Base-by-base conservation (phyloP, 1,284 basidiomycete species). In the Leccinum fuscescens region DNA sequence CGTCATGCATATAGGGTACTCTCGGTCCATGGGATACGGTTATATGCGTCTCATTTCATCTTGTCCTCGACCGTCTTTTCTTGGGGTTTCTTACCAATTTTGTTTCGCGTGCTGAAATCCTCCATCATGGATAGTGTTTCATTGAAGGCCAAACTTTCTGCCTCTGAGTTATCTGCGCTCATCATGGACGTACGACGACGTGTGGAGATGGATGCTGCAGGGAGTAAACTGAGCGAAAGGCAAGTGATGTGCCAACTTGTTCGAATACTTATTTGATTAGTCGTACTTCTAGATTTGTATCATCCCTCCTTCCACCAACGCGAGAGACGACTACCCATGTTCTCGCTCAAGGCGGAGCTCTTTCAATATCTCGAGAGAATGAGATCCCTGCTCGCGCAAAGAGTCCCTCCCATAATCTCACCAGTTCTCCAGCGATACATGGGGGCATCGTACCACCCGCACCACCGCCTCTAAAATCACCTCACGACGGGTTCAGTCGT, bases 141-240 rank as follows among this genome's bases (percentile, higher is more conserved):
- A 0, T 76, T 96, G 39, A 95, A 95, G 73, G 80, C 84, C 0
- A 88, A 87, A 64, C 76, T 95, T 15, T 81, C 85, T 1, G 77
- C 81, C 8, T 77, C 81, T 33, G 94, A 96, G 65, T 69, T 95
- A 1, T 83, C 86, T 65, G 75, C 82, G 9, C 79, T 93, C 0
- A 74, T 95, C 11, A 75, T 79, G 61, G 86, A 92, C 62, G 87
- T 94, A 24, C 82, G 93, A 15, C 77, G 85, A 51, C 78, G 86
- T 14, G 85, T 95, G 4, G 93, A 94, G 66, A 80, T 81, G 59
- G 88, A 91, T 66, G 77, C 84, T 27, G 86, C 85, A 0, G 86
- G 85, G 63, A 86, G 86, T 14, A 61, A 62, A 35, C 11, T 60
- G 83, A 86, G 69, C 44, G 46, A 60, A 57, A 74, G 71, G 70